Base-by-base conservation (phyloP, 768 basidiomycete genomes). In the Leccinum barrowsii region DNA sequence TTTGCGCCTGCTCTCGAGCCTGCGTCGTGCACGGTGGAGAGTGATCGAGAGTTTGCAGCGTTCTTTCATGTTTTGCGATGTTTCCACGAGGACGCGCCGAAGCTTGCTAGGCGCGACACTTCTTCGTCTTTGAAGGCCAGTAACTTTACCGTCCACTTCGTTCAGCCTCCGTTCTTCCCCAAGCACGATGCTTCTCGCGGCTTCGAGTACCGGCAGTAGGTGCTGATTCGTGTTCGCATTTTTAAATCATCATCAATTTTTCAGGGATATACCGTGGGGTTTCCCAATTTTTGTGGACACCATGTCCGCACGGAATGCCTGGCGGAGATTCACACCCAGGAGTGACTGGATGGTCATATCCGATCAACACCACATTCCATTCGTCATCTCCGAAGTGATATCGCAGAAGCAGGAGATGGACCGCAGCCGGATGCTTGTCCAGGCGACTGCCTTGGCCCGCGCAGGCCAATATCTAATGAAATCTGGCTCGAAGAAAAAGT, bases 271-370 rank as follows among this genome's bases (percentile, higher is more conserved):
- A 17, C 8, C 26, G 1, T 67, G 56, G 65, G 2, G 4, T 4
- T 67, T 67, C 11, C 65, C 59, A 0, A 24, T 67, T 1, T 59
- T 67, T 22, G 15, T 67, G 4, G 34, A 47, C 8, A 19, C 50
- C 1, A 1, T 0, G 1, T 5, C 2, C 2, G 11, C 19, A 1
- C 53, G 0, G 7, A 19, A 57, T 5, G 0, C 11, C 10, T 60
- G 26, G 28, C 49, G 37, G 5, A 62, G 58, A 40, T 55, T 52
- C n/a, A 32, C 1, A 1, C 60, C 63, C 2, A 60, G 8, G 8
- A 61, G 46, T 15, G 51, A 66, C 28, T 57, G 40, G 6, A 63
- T 54, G 52, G 57, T 58, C 10, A 37, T 11, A 4, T 46, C 62
- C 2, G 6, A 4, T 1, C 5, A 7, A 2, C 22, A 30, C 26